Percentiles rank a stretch among this genome's conserved stretches.
These are phyloP conservation scores for Coemansia sp. DNA, from an alignment of 192 early-diverging fungal genomes.

Conservation along the genomic window DNA sequence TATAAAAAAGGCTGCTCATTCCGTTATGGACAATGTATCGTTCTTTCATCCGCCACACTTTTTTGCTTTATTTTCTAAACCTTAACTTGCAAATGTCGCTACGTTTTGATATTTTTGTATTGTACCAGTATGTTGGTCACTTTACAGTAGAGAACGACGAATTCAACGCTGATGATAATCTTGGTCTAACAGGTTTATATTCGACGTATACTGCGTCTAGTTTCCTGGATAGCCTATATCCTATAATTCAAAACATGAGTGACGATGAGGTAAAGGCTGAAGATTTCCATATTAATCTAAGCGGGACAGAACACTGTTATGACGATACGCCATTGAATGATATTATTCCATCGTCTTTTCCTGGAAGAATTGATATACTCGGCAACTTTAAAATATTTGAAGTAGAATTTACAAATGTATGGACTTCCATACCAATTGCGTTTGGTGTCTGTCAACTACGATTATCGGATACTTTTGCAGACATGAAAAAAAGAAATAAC, in stretches of 20 bases:
- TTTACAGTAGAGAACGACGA: not conserved
- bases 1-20: not conserved
- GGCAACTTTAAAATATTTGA: not conserved
- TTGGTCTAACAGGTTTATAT: not conserved
- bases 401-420: not conserved
- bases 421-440: not conserved
- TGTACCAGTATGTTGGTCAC: not conserved
- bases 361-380: not conserved
- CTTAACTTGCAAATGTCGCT: not conserved
- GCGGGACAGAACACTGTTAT: not conserved
- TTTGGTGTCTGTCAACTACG: not conserved
- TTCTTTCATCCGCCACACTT: too few relatives aligned
- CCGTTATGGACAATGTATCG: too few relatives aligned
- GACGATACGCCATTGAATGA: not conserved
- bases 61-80: not conserved
- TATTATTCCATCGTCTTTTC: not conserved
- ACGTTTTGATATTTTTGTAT: not conserved
- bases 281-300: not conserved
- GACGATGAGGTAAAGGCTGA: not conserved
- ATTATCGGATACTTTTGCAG: not conserved
- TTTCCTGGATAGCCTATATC: not conserved
- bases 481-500: not conserved
- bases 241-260: not conserved
- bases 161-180: not conserved
- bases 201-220: not conserved